Base-by-base conservation (phyloP, 2,329 filamentous ascomycete genomes). In the Penicillium sp. region DNA sequence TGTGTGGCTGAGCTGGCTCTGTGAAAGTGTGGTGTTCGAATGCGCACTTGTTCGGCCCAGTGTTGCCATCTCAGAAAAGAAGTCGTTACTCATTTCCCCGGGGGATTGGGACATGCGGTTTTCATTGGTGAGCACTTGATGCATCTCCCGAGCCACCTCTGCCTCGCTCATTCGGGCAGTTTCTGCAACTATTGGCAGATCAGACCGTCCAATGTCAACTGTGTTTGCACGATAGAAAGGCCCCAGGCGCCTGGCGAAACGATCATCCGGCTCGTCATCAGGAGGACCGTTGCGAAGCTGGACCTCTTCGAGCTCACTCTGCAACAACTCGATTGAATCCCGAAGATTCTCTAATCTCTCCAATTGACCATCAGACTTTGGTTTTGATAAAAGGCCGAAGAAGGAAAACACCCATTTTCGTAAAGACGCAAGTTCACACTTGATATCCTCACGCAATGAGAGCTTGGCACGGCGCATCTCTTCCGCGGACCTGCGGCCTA, bases 401-500 rank as follows among this genome's bases (percentile, higher is more conserved):
- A 60, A 56, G 1, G 64, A 64, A 12, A 63, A 54, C 8, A 70
- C 35, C 70, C 67, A 72, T 15, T 56, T 53, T 42, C 58, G 59
- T 8, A 72, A 58, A 18, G 56, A 49, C 9, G 44, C 44, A 7
- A 70, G n/a, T 54, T 74, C 71, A 46, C 66, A 69, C 40, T 61
- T 57, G 5, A 74, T 53, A 43, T 73, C 71, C 46, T 73, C 60
- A 6, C 61, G 37, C 2, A 73, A 50, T 6, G 68, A 64, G 15
- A 74, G 59, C 40, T 63, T 65, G 42, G 61, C 60, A 32, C 71
- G 69, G n/a, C 60, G 57, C 43, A 60, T 62, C 50, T 73, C 71
- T 51, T 74, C 70, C 41, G 69, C 66, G n/a, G 68, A 62, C 44
- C 68, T 65, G 37, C 70, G 68, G 3, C 70, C 71, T 6, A 72